Evolutionary conservation across 1,284 basidiomycete species (phyloP), one percentile per base, ranked within the genome.

Genomic region (Heterobasidion occidentale): DNA sequence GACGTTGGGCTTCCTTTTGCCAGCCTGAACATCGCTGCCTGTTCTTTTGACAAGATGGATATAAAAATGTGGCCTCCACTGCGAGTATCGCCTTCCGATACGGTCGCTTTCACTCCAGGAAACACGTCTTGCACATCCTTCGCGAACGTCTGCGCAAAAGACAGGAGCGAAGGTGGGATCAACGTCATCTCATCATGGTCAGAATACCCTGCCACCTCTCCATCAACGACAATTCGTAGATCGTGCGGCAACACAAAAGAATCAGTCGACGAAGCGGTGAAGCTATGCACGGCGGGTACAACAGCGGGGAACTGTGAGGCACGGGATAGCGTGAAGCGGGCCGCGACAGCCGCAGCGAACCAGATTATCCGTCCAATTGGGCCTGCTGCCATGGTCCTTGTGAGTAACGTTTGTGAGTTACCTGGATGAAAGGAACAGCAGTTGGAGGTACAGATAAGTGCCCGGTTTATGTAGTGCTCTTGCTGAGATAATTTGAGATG

Each of bases 91-190:
- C 56, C 62, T n/a, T 61, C 48, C 9, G 60, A 54, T 5, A 69
- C 60, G 11, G 56, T n/a, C 7, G 60, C 59, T 20, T 35, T 17
- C 6, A 55, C 45, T 36, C 56, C 62, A 9, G 56, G 63, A 27
- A 63, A 63, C 7, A 68, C 56, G 15, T 57, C 62, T 35, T 57
- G 38, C n/a, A 72, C 60, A 50, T 73, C 71, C 2, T 58, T 46
- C n/a, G 64, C 63, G 52, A 73, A 72, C 1, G 67, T 68, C 47
- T 63, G 52, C 14, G 68, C 71, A 55, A 71, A 74, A 7, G 64
- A 62, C 38, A 65, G 58, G 35, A 71, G 59, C 5, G 69, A 65
- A 14, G 70, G 70, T 6, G 70, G 69, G 27, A 72, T 70, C 11
- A 72, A 58, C 11, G 68, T 68, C 27, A 67, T 58, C 7, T 67